phyloP scores from a whole-genome alignment of 768 basidiomycete genomes.

The Hygrophorus russula region DNA sequence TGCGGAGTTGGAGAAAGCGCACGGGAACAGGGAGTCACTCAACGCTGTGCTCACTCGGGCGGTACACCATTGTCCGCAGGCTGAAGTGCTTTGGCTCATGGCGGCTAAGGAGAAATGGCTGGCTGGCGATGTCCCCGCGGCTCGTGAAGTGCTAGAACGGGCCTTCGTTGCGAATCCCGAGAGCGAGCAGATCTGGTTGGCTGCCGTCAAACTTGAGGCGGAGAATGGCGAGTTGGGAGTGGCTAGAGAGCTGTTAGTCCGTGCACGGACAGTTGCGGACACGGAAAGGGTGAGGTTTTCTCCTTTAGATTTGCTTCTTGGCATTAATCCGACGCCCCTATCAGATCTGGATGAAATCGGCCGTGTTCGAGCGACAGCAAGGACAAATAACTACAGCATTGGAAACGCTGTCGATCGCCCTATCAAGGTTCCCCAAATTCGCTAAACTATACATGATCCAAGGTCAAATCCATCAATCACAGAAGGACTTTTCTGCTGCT shows the following conservation, averaged over 20 bases:
- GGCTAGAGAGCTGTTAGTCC: conserved; percentile 76
- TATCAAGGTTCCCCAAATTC: conserved; percentile 79
- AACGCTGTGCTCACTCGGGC: conserved; percentile 75
- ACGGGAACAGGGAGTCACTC: conserved; percentile 78
- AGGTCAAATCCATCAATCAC: conserved; percentile 75
- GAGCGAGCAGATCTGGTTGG: conserved; percentile 96
- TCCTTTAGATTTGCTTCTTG: neutral
- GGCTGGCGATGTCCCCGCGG: conserved; percentile 77
- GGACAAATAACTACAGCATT: conserved; percentile 65
- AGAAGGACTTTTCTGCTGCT: conserved; percentile 49
- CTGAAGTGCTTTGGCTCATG: conserved; percentile 97
- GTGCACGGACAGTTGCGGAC: conserved; percentile 84
- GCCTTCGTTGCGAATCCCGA: conserved; percentile 95
- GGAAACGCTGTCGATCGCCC: conserved; percentile 59
- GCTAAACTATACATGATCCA: conserved; percentile 96
- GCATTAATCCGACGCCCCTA: neutral
- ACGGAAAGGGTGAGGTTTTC: conserved; percentile 65
- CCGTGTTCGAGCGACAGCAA: conserved; percentile 89
- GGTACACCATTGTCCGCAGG: conserved; percentile 86
- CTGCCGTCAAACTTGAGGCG: conserved; percentile 92
- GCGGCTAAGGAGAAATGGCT: conserved; percentile 97
- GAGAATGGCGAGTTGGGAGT: conserved; percentile 88
- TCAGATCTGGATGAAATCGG: conserved; percentile 99
- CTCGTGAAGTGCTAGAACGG: conserved; percentile 76
- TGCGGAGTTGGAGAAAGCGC: conserved; percentile 86